Base-by-base conservation (phyloP, 2,329 filamentous ascomycete species). In the Penicillium sp. region DNA sequence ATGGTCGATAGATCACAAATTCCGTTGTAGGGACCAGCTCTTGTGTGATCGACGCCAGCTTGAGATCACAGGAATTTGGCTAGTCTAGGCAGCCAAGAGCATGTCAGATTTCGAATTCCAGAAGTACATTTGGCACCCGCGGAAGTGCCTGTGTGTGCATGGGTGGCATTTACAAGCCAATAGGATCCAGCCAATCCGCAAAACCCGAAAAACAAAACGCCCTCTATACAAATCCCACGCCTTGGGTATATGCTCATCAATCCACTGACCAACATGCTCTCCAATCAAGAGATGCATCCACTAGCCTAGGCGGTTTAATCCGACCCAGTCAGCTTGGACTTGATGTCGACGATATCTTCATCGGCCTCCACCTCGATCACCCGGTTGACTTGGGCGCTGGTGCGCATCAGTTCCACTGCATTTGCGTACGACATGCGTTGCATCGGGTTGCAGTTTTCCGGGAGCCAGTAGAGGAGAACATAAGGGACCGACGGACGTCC, bases 351-450 rank as follows among this genome's bases (percentile, higher is more conserved):
- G 65, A 97, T 72, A 53, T 97, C 93, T 53, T 96, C 91, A 4
- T 84, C 83, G 21, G 84, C 87, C 65, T 90, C 86, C 48, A 97
- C 86, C 75, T 97, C 93, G 60, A 99, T 84, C 27, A 97, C 88
- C 65, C 85, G 86, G 53, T 89, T 88, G n/a, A 92, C 92, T 78
- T 97, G 92, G 58, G 90, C 90, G 53, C 91, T 95, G 71, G 91
- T 96, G 63, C 92, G 86, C 88, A 97, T 92, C 74, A 97, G 77
- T 78, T 99, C 94, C 77, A 97, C 96, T 43, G 94, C 94, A 39
- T 92, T 90, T 31, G 94, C 94, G 74, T 97, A 99, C 72, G 94
- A 80, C 94, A 97, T 97, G 65, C 91, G 86, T 70, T 89, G 80
- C 70, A 92, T 90, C 65, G 83, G 85, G 73, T 96, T 97, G 78